phyloP scores from a whole-genome alignment of 2,329 filamentous ascomycete species.

The Torrubiella hemipterigena region DNA sequence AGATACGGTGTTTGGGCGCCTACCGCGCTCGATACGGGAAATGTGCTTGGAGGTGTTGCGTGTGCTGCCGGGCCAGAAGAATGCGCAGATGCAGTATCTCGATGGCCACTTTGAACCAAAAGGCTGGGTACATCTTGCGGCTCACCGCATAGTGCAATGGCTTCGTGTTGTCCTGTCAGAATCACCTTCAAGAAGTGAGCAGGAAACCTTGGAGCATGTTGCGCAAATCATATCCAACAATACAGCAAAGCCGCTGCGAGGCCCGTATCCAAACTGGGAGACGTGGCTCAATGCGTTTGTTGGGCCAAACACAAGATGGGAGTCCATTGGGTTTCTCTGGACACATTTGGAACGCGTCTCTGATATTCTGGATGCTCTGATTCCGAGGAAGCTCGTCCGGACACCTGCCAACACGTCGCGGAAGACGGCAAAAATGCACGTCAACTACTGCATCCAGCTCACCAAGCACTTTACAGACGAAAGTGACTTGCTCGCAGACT shows the following conservation, averaged over 20 bases:
- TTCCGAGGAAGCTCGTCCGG: not conserved
- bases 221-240: not conserved
- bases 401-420: slow-evolving; percentile 1
- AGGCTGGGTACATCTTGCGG: slow-evolving; percentile 19
- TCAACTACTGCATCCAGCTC: slow-evolving; percentile 2
- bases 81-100: slow-evolving; percentile 12
- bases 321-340: slow-evolving; percentile 26
- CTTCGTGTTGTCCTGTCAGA: slow-evolving; percentile 19
- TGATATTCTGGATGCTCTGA: slow-evolving; percentile 3
- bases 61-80: slow-evolving; percentile 17
- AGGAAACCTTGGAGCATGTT: slow-evolving; percentile 4
- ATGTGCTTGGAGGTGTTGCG: slow-evolving; percentile 24
- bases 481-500: not conserved
- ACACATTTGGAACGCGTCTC: slow-evolving; percentile 3
- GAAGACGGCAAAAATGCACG: not conserved
- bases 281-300: slow-evolving; percentile 26
- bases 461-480: not conserved
- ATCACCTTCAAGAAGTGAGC: slow-evolving; percentile 15
- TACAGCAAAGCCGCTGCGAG: not conserved
- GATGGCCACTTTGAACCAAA: slow-evolving; percentile 12
- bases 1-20: slow-evolving; percentile 3
- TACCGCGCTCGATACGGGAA: slow-evolving; percentile 18
- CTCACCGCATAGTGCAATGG: slow-evolving; percentile 15
- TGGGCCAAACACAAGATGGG: slow-evolving; percentile 27
- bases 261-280: slow-evolving; percentile 15